phyloP scores from a whole-genome alignment of 2,329 filamentous ascomycete species.

The Emericellopsis cladophorae region DNA sequence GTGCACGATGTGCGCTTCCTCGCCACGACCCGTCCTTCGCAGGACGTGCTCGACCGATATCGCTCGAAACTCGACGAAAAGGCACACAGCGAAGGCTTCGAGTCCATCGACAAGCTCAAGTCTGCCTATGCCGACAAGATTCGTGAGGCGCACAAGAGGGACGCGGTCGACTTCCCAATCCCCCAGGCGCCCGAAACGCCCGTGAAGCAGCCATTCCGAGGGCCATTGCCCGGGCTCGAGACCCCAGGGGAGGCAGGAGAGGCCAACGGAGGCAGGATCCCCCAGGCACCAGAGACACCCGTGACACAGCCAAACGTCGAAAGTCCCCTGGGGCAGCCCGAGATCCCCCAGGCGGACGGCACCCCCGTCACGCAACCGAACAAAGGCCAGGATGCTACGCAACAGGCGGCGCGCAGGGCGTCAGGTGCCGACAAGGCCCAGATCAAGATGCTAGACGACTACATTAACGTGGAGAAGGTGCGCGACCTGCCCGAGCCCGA shows the following conservation, averaged over 20 bases:
- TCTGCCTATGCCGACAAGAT: slow-evolving; percentile 81
- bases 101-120: slow-evolving; percentile 63
- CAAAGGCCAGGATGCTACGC: slow-evolving; percentile 5
- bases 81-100: slow-evolving; percentile 59
- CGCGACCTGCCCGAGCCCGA: slow-evolving; percentile 63
- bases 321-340: slow-evolving; percentile 5
- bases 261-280: slow-evolving; percentile 1
- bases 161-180: slow-evolving; percentile 34
- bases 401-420: slow-evolving; percentile 6
- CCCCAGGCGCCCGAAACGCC: slow-evolving; percentile 6
- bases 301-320: slow-evolving; percentile 4
- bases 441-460: slow-evolving; percentile 34
- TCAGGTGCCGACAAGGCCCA: slow-evolving; percentile 13
- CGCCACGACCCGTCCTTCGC: slow-evolving; percentile 59
- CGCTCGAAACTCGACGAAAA: slow-evolving; percentile 73
- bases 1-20: slow-evolving; percentile 89
- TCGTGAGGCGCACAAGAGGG: slow-evolving; percentile 52
- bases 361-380: slow-evolving; percentile 23
- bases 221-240: not conserved
- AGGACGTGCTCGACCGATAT: slow-evolving; percentile 72
- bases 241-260: not conserved
- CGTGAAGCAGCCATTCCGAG: slow-evolving; percentile 7
- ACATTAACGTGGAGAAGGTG: slow-evolving; percentile 70
- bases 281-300: slow-evolving; percentile 4
- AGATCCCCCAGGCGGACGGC: slow-evolving; percentile 20